phyloP scores from a whole-genome alignment of 2,329 filamentous ascomycete genomes.

The Diaporthe humulicola region DNA sequence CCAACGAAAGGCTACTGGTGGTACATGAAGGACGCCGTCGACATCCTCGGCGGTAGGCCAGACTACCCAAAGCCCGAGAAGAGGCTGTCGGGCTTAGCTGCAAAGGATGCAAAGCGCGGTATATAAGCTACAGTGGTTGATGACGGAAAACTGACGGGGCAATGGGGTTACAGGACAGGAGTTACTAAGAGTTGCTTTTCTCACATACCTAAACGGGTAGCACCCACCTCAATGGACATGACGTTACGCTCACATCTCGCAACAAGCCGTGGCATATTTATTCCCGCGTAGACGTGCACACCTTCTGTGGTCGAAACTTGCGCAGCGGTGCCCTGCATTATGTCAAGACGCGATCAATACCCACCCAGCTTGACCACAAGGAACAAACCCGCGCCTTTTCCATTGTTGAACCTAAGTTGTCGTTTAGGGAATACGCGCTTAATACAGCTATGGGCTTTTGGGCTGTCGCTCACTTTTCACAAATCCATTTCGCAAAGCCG shows the following conservation, averaged over 20 bases:
- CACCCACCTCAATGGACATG: constrained; percentile 21
- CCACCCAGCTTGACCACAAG: background rate
- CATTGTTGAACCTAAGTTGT: background rate
- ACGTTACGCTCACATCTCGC: constrained; percentile 14
- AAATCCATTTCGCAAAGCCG: too few relatives aligned
- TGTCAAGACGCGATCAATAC: background rate
- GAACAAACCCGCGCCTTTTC: background rate
- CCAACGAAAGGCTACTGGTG: constrained; percentile 91
- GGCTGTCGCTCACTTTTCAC: background rate
- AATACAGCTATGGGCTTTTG: background rate
- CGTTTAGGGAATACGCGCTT: background rate
- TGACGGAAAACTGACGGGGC: constrained; percentile 9
- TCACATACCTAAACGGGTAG: constrained; percentile 11
- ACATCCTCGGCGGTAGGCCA: constrained; percentile 84
- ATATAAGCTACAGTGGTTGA: constrained; percentile 43
- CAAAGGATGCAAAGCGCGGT: constrained; percentile 74
- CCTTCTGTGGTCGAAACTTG: too few relatives aligned
- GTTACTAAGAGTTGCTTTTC: constrained; percentile 30
- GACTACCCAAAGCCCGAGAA: constrained; percentile 63
- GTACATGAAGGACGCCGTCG: constrained; percentile 82
- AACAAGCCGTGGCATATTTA: background rate
- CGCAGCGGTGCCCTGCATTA: background rate
- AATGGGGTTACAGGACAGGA: constrained; percentile 26
- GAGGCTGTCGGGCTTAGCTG: constrained; percentile 63
- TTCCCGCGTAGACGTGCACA: background rate